A percentile compares a stretch with the other conserved stretches of the same genome.
Conservation (phyloP, 140 eudicot species). For the Stevia rebaudiana region DNA sequence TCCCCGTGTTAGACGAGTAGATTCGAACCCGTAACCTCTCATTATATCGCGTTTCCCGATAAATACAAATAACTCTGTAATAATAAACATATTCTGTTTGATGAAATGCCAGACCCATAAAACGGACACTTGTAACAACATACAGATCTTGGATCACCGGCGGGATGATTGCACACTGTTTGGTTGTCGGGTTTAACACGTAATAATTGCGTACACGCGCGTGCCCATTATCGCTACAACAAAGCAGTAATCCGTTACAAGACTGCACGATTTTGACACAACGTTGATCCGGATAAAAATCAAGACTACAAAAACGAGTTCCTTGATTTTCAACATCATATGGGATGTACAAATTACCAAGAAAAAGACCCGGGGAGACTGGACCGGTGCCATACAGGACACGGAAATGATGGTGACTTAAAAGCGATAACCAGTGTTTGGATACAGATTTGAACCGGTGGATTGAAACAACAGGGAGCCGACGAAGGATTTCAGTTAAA, state of each 20-base stretch:
- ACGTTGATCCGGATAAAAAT: conserved; percentile 5
- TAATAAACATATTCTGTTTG: conserved; percentile 1
- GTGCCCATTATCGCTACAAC: conserved; percentile 1
- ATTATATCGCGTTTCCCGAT: background rate
- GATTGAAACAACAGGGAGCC: conserved; percentile 14
- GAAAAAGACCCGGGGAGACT: background rate
- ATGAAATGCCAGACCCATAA: conserved; percentile 26
- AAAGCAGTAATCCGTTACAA: conserved; percentile 29
- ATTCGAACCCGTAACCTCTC: conserved; percentile 6
- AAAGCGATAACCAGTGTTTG: conserved; percentile 24
- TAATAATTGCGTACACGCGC: background rate
- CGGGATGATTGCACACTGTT: conserved; percentile 12
- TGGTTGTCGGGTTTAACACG: conserved; percentile 27
- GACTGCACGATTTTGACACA: conserved; percentile 33
- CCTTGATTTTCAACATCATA: conserved; percentile 5
- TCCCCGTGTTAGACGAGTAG: conserved; percentile 21
- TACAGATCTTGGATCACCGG: background rate
- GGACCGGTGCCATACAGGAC: background rate
- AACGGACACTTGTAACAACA: background rate
- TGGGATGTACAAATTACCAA: background rate
- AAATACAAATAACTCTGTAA: conserved; percentile 21
- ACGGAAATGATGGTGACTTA: conserved; percentile 5
- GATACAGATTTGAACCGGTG: conserved; percentile 24
- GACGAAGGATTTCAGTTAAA: conserved; percentile 15
- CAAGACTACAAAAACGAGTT: conserved; percentile 12